Evolutionary conservation across 1,284 basidiomycete genomes (phyloP), one percentile per base, ranked within the genome.

Genomic region (Bothia castanella): DNA sequence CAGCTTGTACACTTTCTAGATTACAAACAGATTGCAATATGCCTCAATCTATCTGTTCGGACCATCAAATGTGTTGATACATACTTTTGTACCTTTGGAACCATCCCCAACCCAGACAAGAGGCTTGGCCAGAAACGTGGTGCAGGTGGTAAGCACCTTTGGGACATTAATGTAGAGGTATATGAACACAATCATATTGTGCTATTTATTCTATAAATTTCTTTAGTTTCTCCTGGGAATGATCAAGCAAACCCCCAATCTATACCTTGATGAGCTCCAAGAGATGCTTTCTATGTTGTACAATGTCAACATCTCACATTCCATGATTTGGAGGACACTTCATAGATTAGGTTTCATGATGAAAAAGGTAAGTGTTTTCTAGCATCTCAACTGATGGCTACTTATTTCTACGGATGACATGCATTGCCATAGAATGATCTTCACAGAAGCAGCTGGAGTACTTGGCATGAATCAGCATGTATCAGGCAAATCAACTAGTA

Each of bases 321-420:
- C 58, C 0, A 68, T 61, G 1, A 48, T 69, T 0, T 63, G 58
- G 55, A 20, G 51, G 9, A 52, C 53, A 0, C 55, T 70, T 4
- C 8, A 32, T 9, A 57, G 55, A 5, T 14, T 14, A 2, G 45
- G 51, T 1, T 61, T 62, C 36, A 58, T 49, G 1, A 53, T 59
- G 54, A 67, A 67, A 27, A 61, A 66, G 56, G 64, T 64, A 38
- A 9, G 47, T n/a, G n/a, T n/a, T n/a, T n/a, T n/a, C n/a, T 37
- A n/a, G 5, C 16, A n/a, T 17, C 8, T 10, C 17, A 17, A 2
- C 34, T 35, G 34, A 9, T 19, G 14, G 0, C 20, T 20, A 14
- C 19, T 40, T 5, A 25, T 8, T 6, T 31, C 20, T 29, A 23
- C 9, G 68, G 67, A 52, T 70, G n/a, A 60, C 53, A 3, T 19